Percentiles rank a stretch among this genome's conserved stretches.
Evolutionary conservation across 495 filamentous ascomycete genomes (phyloP).

Genomic region (Neurospora tetraspora): DNA sequence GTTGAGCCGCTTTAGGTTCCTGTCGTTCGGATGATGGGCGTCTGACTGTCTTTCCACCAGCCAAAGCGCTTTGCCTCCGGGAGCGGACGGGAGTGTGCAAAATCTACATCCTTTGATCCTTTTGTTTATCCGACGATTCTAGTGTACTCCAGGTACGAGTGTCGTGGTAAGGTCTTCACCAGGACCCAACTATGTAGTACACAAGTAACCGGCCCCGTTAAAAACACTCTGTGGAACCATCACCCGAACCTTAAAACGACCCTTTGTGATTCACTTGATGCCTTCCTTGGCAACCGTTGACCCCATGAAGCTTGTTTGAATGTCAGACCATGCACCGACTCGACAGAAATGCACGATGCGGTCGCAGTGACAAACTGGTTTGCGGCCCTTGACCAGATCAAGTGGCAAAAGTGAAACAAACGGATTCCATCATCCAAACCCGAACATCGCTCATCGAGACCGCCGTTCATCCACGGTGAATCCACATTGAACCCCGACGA

Average conservation of each 20-base stretch:
- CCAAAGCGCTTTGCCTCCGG: not conserved
- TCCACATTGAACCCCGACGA: not conserved
- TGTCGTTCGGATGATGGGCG: not conserved
- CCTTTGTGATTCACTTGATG: not conserved
- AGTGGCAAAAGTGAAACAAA: not conserved
- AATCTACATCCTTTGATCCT: not conserved
- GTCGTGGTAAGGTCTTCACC: not conserved
- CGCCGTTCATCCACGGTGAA: not conserved
- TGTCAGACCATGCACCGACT: not conserved
- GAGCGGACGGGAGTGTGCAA: not conserved
- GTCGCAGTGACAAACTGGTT: not conserved
- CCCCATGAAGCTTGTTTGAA: not conserved
- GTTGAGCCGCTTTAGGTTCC: not conserved
- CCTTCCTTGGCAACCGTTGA: not conserved
- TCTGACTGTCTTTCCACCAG: not conserved
- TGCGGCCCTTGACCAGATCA: not conserved
- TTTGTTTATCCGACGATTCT: not conserved
- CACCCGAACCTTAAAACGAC: not conserved
- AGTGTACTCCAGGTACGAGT: not conserved
- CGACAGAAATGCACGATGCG: not conserved
- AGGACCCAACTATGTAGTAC: not conserved
- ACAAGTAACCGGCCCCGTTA: not conserved
- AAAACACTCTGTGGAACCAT: not conserved
- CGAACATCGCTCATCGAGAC: not conserved
- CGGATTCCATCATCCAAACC: no score